Base-by-base conservation (phyloP, 495 filamentous ascomycete genomes). In the Penicillium canariense region DNA sequence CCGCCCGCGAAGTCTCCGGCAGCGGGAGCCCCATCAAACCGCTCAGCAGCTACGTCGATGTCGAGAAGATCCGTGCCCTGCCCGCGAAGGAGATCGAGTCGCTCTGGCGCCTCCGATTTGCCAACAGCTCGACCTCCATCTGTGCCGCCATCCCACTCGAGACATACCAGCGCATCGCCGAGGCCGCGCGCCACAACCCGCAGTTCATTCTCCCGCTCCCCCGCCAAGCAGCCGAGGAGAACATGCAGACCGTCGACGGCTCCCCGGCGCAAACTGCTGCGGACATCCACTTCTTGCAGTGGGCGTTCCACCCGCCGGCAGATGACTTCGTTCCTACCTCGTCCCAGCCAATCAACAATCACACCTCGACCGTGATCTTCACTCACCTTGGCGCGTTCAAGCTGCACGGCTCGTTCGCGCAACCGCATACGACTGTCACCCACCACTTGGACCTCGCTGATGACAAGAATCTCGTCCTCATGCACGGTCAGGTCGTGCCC, bases 331-430 rank as follows among this genome's bases (percentile, higher is more conserved):
- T 70, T 68, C 12, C 61, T 4, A 38, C 65, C 0, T 46, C 60
- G 15, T 49, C 43, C 3, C 50, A 63, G 23, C 59, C 65, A 7
- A 64, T 60, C 22, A 82, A 84, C 11, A 78, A 78, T 5, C 74
- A 82, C 27, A 88, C 87, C 3, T 81, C 85, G 0, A 96, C 91
- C 0, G 84, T 97, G 12, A 84, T 98, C 42, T 97, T 98, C 72
- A 97, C 94, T 7, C 84, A 89, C 58, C 78, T 98, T 22, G 93
- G 87, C 4, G 91, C 96, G 64, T 98, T 86, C 75, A 96, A 96
- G 76, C 74, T 93, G 52, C 82, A 91, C 30, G 94, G 95, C 26
- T 86, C 96, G 63, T 97, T 78, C 62, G 89, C 89, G 48, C 81
- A 84, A 65, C 94, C 94, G 39, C 94, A 98, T 60, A 97, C 95